A percentile compares a stretch with the other conserved stretches of the same genome.
phyloP scores from a whole-genome alignment of 2,329 filamentous ascomycete genomes.

The Fusarium sp. region DNA sequence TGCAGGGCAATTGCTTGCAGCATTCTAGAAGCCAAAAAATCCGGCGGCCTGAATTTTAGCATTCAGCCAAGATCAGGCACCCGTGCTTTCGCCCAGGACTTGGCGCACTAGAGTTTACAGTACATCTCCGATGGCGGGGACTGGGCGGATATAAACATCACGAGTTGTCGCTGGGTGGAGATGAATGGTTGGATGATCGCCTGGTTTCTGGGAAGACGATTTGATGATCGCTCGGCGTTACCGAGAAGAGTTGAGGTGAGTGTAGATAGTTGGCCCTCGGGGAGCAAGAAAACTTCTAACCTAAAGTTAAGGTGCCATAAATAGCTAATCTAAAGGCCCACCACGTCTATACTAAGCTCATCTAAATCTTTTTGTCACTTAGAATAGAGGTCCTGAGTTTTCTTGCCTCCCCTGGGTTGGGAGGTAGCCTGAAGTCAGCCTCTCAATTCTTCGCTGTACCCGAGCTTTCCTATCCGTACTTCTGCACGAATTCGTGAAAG shows the following conservation, averaged over 20 bases:
- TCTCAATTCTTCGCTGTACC: not conserved
- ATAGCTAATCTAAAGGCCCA: too few relatives aligned
- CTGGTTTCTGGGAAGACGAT: not conserved
- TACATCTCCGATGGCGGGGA: not conserved
- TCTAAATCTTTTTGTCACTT: too few relatives aligned
- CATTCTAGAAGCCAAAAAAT: slow-evolving; percentile 5
- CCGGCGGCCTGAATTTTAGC: not conserved
- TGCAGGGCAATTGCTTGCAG: not conserved
- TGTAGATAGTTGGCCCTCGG: too few relatives aligned
- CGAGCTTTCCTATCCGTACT: not conserved
- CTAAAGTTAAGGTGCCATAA: too few relatives aligned
- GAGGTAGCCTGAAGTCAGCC: not conserved
- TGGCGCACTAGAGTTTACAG: not conserved
- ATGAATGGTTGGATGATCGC: not conserved
- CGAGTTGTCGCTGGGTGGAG: not conserved
- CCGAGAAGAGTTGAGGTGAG: not conserved
- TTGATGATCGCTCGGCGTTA: not conserved
- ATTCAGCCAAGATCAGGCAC: slow-evolving; percentile 7
- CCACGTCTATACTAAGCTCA: too few relatives aligned
- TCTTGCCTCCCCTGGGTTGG: too few relatives aligned
- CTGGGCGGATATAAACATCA: slow-evolving; percentile 7
- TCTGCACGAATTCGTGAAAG: slow-evolving; percentile 20
- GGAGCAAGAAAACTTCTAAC: too few relatives aligned
- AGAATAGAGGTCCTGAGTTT: too few relatives aligned
- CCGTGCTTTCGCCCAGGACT: not conserved